Percentiles rank a stretch among this genome's conserved stretches.
phyloP scores from a whole-genome alignment of 106 monocot species.

The Platanthera guangdongensis region DNA sequence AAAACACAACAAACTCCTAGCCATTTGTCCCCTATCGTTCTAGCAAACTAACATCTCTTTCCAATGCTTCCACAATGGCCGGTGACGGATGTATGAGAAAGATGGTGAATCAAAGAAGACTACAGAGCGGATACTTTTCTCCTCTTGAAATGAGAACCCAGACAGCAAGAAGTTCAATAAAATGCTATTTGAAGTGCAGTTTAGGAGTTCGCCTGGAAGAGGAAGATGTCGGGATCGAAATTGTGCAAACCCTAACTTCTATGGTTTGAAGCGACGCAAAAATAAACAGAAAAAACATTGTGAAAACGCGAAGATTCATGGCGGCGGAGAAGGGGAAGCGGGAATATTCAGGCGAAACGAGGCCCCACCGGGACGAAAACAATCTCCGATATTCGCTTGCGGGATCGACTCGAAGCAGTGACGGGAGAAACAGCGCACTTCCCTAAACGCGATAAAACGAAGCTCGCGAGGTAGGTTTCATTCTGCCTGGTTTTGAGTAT shows the following conservation, averaged over 20 bases:
- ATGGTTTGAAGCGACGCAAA: not conserved
- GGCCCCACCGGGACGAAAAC: not conserved
- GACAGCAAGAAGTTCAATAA: not conserved
- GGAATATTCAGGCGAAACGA: not conserved
- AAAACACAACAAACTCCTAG: not conserved
- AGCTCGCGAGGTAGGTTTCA: too few relatives aligned
- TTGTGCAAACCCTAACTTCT: slow-evolving; percentile 8
- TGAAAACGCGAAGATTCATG: not conserved
- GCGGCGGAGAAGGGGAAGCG: not conserved
- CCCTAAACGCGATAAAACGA: too few relatives aligned
- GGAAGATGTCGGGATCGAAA: not conserved
- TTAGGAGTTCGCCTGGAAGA: not conserved
- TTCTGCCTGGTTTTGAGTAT: too few relatives aligned
- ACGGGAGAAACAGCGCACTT: too few relatives aligned
- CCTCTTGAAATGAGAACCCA: slow-evolving; percentile 1
- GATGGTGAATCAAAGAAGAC: slow-evolving; percentile 6
- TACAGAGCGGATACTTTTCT: not conserved
- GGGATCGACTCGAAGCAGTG: too few relatives aligned
- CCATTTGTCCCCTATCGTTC: not conserved
- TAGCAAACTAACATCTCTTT: not conserved
- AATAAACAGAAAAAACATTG: slow-evolving; percentile 1
- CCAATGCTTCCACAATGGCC: not conserved
- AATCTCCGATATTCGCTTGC: not conserved
- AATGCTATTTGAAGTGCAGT: not conserved
- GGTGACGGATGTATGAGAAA: slow-evolving; percentile 2